Conservation (phyloP, 2,329 filamentous ascomycete species). For the Aspergillus udagawae region DNA sequence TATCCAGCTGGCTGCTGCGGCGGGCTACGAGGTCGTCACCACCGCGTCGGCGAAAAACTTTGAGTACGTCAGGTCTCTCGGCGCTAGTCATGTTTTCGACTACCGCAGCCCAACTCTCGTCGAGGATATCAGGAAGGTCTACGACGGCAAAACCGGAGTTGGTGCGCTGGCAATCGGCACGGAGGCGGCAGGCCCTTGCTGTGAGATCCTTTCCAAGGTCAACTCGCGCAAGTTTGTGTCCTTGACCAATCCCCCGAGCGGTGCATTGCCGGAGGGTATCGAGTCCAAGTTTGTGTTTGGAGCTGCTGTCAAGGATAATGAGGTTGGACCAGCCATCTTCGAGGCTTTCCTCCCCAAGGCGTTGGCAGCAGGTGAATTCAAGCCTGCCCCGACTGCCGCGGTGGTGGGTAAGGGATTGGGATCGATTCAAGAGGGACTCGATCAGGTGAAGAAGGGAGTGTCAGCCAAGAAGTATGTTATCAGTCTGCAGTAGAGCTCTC, state of each 20-base stretch:
- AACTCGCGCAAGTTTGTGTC: background rate
- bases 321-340: background rate
- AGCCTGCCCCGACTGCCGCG: background rate
- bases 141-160: slow-evolving; percentile 11
- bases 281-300: background rate
- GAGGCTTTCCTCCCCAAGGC: background rate
- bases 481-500: background rate
- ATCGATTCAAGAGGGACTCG: background rate
- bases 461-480: background rate
- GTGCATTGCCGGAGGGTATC: background rate
- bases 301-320: background rate
- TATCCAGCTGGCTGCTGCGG: slow-evolving; percentile 42
- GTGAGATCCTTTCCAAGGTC: background rate
- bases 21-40: slow-evolving; percentile 39
- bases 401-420: background rate
- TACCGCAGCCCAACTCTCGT: slow-evolving; percentile 28
- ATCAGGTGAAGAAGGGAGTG: background rate
- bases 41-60: slow-evolving; percentile 40
- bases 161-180: slow-evolving; percentile 9
- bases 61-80: slow-evolving; percentile 40
- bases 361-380: background rate
- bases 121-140: slow-evolving; percentile 4
- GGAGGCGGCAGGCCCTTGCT: background rate
- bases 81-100: slow-evolving; percentile 43
- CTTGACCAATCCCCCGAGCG: background rate